These are phyloP conservation scores for Grosmannia penicillata DNA, from an alignment of 2,329 filamentous ascomycete species.

Conservation along the genomic window DNA sequence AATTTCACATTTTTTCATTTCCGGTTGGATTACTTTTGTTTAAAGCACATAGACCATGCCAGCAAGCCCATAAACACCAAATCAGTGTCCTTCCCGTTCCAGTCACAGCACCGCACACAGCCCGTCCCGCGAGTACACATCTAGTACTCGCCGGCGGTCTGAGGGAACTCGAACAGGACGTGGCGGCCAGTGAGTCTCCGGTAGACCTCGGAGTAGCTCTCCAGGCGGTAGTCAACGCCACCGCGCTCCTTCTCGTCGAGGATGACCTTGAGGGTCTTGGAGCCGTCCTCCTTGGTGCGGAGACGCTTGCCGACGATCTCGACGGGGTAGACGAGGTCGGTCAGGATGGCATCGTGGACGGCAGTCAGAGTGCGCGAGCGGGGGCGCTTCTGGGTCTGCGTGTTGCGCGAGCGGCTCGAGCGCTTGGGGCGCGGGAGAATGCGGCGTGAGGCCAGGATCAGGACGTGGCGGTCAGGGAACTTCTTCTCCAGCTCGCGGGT, in stretches of 20 bases:
- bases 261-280: conserved; percentile 97
- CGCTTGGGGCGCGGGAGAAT: conserved; percentile 98
- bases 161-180: conserved; percentile 97
- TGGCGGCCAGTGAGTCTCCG: conserved; percentile 90
- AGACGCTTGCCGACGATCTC: conserved; percentile 99
- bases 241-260: conserved; percentile 99
- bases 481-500: conserved; percentile 99
- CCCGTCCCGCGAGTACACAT: neutral
- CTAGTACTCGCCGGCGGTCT: conserved; percentile 73
- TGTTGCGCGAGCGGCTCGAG: conserved; percentile 90
- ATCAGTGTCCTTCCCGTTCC: too few relatives aligned
- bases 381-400: conserved; percentile 96
- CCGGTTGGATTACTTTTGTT: conserved; percentile 4
- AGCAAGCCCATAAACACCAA: too few relatives aligned
- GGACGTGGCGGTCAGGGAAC: conserved; percentile 99
- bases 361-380: conserved; percentile 95
- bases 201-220: conserved; percentile 99
- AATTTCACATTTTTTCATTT: conserved; percentile 6
- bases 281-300: conserved; percentile 97
- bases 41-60: neutral
- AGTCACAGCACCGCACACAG: neutral
- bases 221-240: conserved; percentile 97
- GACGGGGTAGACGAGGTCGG: conserved; percentile 97
- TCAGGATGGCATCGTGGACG: conserved; percentile 96
- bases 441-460: conserved; percentile 97